Conservation (phyloP, 176 grass and related monocot genomes). For the Thinopyrum elongatum region DNA sequence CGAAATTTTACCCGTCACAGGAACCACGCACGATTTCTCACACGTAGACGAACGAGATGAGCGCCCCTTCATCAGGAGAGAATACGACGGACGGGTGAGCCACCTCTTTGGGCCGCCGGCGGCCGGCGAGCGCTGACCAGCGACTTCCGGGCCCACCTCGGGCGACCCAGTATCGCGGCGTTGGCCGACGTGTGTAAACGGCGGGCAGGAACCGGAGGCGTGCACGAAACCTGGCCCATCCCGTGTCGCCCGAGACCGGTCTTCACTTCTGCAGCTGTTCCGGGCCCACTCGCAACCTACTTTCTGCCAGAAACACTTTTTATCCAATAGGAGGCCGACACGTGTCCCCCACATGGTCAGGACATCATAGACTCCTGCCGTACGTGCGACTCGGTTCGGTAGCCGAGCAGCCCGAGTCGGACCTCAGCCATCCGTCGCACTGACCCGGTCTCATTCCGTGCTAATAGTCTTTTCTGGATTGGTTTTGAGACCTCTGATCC, state of each 20-base stretch:
- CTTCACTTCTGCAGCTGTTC: background rate
- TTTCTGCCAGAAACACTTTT: background rate
- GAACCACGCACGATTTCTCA: background rate
- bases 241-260: background rate
- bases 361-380: background rate
- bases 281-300: background rate
- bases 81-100: background rate
- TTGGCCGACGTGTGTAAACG: background rate
- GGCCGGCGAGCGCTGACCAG: background rate
- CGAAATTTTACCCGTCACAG: no score
- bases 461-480: background rate
- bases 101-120: background rate
- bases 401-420: no score
- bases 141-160: background rate
- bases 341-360: no score
- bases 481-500: background rate
- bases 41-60: background rate
- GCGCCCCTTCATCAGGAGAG: no score
- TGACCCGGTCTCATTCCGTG: background rate
- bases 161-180: background rate
- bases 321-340: no score
- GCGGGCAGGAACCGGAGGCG: background rate
- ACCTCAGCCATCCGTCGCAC: background rate
- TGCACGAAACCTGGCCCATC: conserved; percentile 12
- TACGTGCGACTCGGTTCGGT: background rate